Base-by-base conservation (phyloP, 2,329 filamentous ascomycete genomes). In the Cladorrhinum sp. region DNA sequence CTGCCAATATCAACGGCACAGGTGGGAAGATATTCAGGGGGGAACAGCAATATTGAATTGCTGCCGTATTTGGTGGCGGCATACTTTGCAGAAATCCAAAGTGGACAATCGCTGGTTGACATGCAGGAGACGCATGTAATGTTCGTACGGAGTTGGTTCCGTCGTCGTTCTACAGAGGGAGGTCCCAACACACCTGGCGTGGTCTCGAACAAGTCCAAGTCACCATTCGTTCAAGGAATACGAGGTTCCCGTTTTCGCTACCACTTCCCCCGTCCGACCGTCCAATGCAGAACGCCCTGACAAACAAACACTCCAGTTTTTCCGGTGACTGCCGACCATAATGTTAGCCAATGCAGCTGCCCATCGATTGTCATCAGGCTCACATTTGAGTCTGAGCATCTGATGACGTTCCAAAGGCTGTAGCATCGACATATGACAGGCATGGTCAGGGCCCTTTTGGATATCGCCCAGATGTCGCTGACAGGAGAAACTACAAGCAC, bases 161-260 rank as follows among this genome's bases (percentile, higher is more conserved):
- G n/a, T n/a, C n/a, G n/a, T n/a, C n/a, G n/a, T n/a, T n/a, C n/a
- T n/a, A n/a, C n/a, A n/a, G n/a, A n/a, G n/a, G n/a, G n/a, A n/a
- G n/a, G n/a, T n/a, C n/a, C n/a, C n/a, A n/a, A n/a, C n/a, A n/a
- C n/a, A n/a, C n/a, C n/a, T n/a, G n/a, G n/a, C n/a, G n/a, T n/a
- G n/a, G n/a, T n/a, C n/a, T n/a, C n/a, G n/a, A n/a, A n/a, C n/a
- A n/a, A n/a, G n/a, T n/a, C n/a, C 26, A 28, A 5, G 26, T 9
- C 26, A 28, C 26, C 26, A 28, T 28, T 24, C 49, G 20, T 16
- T 12, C 20, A 9, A 10, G 23, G 21, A 57, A 57, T 57, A 57
- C 54, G 54, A 57, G 54, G n/a, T 48, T 30, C 21, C 42, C 23
- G 26, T 18, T 49, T 18, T 57, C 54, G 54, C 39, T 57, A 49